Base-by-base conservation (phyloP, 164 flowering plant genomes). In the Cinnamomum chago region DNA sequence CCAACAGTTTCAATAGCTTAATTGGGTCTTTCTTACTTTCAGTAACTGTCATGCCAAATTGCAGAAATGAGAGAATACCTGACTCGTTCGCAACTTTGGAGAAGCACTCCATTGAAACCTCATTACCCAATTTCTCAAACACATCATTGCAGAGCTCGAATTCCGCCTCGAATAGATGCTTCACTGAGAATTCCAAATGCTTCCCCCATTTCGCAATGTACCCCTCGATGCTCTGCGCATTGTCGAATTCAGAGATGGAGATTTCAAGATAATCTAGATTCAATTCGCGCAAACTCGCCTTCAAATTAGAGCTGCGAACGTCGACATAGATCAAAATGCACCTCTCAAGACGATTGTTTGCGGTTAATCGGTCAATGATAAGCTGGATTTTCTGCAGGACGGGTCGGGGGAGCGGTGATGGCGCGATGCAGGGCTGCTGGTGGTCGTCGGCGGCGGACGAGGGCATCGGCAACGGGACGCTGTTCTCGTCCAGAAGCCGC, bases 151-250 rank as follows among this genome's bases (percentile, higher is more conserved):
- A 95, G 14, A 95, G 93, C 72, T 81, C 87, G 78, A 83, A 89
- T 80, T 95, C 98, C 2, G 88, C 91, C 78, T 89, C 97, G 72
- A 90, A 88, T 78, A 94, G 80, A 82, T 95, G 93, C 81, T 90
- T 95, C 79, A 93, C 97, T 1, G 94, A 92, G 80, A 95, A 93
- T 82, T 90, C 95, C 85, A 95, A 87, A 85, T 95, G 97, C 82
- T 83, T 85, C n/a, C 95, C 93, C 98, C 97, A 92, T 72, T 89
- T 81, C 65, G 86, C 85, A 62, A 93, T 90, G 80, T 90, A 86
- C 30, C 81, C 87, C 73, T 93, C 97, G 22, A 90, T 88, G 76
- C 88, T 88, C 84, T 90, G 92, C 69, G 88, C 94, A 80, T 88
- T 90, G 74, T 85, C 90, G 75, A 86, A 88, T 77, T 95, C 96